Evolutionary conservation across 768 basidiomycete species (phyloP).

Genomic region (Mycena floridula): DNA sequence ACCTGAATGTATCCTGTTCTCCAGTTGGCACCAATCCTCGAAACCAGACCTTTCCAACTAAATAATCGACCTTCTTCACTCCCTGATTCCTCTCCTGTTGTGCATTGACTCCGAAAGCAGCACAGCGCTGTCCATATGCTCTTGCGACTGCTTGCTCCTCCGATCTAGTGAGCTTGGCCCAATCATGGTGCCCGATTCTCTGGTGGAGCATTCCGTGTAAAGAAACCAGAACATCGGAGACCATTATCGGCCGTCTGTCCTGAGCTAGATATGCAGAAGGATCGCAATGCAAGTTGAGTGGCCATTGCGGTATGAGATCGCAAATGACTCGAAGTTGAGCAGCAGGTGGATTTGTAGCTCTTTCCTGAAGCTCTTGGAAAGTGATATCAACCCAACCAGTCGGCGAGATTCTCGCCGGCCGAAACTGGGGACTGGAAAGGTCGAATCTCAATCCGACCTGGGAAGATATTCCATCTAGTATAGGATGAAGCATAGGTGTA

Average conservation of each 20-base stretch:
- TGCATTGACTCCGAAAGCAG: conserved; percentile 15
- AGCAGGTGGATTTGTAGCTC: conserved; percentile 51
- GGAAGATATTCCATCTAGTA: conserved; percentile 45
- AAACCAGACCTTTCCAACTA: conserved; percentile 39
- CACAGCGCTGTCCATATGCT: conserved; percentile 34
- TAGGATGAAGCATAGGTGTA: conserved; percentile 35
- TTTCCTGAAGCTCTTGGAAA: conserved; percentile 39
- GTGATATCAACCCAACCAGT: conserved; percentile 28
- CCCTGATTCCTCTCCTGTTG: conserved; percentile 36
- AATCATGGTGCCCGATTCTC: conserved; percentile 35
- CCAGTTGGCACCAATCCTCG: conserved; percentile 40
- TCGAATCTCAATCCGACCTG: conserved; percentile 48
- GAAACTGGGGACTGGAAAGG: conserved; percentile 40
- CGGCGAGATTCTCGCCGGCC: conserved; percentile 36
- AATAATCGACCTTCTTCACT: conserved; percentile 56
- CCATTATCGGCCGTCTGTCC: conserved; percentile 36
- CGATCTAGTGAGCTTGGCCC: conserved; percentile 22
- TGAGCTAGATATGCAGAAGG: conserved; percentile 14
- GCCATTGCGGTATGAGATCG: conserved; percentile 56
- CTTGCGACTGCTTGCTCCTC: conserved; percentile 26
- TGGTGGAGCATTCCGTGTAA: conserved; percentile 43
- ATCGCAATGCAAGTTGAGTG: conserved; percentile 43
- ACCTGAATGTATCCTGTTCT: conserved; percentile 28
- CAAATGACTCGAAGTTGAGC: conserved; percentile 51
- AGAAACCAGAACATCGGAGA: conserved; percentile 52